phyloP scores from a whole-genome alignment of 352 stramenopile genomes.

The Phytophthora ramorum region DNA sequence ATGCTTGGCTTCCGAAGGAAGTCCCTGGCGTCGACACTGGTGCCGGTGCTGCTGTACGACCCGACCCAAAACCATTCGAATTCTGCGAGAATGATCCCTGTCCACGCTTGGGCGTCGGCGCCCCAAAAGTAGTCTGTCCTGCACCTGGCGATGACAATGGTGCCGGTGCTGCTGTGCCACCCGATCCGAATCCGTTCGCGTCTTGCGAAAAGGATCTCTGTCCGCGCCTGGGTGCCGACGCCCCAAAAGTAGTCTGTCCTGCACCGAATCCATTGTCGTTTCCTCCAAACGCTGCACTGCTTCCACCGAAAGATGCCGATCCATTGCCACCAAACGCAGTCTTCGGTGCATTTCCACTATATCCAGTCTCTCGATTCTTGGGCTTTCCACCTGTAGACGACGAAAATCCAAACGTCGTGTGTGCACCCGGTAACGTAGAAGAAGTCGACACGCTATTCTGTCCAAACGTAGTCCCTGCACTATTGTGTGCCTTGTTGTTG shows the following conservation, averaged over 20 bases:
- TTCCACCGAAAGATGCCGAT: conserved; percentile 19
- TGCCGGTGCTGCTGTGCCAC: conserved; percentile 3
- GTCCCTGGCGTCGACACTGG: conserved; percentile 28
- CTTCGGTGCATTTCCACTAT: conserved; percentile 16
- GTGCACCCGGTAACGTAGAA: conserved; percentile 6
- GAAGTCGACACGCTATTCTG: conserved; percentile 12
- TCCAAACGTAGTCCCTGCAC: conserved; percentile 21
- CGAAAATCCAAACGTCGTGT: conserved; percentile 38
- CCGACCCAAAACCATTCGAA: conserved; percentile 22
- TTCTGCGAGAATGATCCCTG: conserved; percentile 21
- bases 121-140: conserved; percentile 21
- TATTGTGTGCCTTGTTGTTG: too few species aligned
- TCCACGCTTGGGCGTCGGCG: conserved; percentile 21
- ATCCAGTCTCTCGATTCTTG: conserved; percentile 22
- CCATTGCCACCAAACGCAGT: conserved; percentile 20
- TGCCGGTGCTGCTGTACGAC: conserved; percentile 4
- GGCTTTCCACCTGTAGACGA: conserved; percentile 19
- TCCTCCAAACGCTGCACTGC: conserved; percentile 9
- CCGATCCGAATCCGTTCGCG: conserved; percentile 21
- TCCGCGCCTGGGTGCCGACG: conserved; percentile 21
- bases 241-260: conserved; percentile 21
- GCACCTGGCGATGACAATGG: conserved; percentile 24
- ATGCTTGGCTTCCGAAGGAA: conserved; percentile 40
- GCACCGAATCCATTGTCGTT: conserved; percentile 30
- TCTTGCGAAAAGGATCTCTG: conserved; percentile 23